These are phyloP conservation scores for Paecilomyces niveus DNA, from an alignment of 2,329 filamentous ascomycete species.

Conservation along the genomic window DNA sequence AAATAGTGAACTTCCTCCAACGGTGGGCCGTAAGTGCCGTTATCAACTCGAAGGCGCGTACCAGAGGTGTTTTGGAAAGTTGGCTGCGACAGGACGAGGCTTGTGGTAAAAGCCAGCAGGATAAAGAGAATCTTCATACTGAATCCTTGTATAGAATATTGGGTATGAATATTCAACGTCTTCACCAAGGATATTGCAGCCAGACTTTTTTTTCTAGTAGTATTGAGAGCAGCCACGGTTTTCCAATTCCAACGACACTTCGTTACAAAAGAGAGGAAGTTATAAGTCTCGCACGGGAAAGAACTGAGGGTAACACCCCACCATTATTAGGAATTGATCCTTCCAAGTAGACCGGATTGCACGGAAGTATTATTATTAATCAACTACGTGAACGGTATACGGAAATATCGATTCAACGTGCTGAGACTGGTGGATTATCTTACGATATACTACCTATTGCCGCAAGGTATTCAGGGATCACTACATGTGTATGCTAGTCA, in stretches of 20 bases:
- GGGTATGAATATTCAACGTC: too few relatives aligned
- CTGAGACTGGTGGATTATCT: neutral
- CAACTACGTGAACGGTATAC: neutral
- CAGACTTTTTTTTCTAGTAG: too few relatives aligned
- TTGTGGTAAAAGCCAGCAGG: neutral
- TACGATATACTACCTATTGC: neutral
- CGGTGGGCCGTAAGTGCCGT: constrained; percentile 41
- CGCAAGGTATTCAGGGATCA: neutral
- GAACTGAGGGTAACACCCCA: neutral
- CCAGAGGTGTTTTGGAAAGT: neutral
- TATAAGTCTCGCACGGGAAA: neutral
- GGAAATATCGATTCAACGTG: neutral
- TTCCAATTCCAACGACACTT: too few relatives aligned
- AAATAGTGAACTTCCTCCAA: constrained; percentile 46
- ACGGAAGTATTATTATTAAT: neutral
- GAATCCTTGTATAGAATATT: too few relatives aligned
- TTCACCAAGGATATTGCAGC: too few relatives aligned
- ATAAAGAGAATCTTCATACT: neutral
- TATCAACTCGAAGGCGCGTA: constrained; percentile 32
- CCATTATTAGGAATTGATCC: neutral
- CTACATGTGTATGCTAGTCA: neutral
- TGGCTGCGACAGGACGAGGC: neutral
- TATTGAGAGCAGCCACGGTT: too few relatives aligned
- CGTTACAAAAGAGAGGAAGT: neutral
- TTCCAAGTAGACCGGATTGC: neutral